These are phyloP conservation scores for Colletotrichum eleusines DNA, from an alignment of 2,329 filamentous ascomycete species.

Conservation along the genomic window DNA sequence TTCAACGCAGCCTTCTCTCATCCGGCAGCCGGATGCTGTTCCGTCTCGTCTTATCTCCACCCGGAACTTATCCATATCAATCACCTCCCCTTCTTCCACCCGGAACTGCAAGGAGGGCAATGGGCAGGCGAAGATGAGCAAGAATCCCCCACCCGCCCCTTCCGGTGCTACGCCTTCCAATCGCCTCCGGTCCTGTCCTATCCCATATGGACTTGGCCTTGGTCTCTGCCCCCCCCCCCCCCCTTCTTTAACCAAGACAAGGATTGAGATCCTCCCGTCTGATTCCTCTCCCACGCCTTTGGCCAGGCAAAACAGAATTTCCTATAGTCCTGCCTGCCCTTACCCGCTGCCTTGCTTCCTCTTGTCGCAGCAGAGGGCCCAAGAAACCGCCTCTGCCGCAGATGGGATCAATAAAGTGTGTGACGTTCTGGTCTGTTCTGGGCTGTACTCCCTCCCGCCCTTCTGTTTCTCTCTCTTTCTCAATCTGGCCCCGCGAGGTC, in stretches of 20 bases:
- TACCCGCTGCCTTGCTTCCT: not conserved
- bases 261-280: slow-evolving; percentile 37
- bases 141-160: not conserved
- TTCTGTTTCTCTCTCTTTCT: not conserved
- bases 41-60: not conserved
- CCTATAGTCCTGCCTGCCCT: not conserved
- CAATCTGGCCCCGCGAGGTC: not conserved
- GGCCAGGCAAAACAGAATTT: slow-evolving; percentile 2
- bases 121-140: not conserved
- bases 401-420: not conserved
- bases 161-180: not conserved
- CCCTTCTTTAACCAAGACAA: slow-evolving; percentile 4
- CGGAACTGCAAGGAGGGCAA: not conserved
- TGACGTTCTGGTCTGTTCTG: not conserved
- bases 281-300: slow-evolving; percentile 31
- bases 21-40: not conserved
- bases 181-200: not conserved
- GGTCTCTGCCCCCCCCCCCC: not conserved
- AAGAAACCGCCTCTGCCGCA: not conserved
- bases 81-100: too few relatives aligned
- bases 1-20: not conserved
- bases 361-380: slow-evolving; percentile 3
- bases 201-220: not conserved
- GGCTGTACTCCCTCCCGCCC: not conserved
- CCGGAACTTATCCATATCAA: not conserved